These are phyloP conservation scores for Tympanopsis confertula DNA, from an alignment of 2,329 filamentous ascomycete species.

Conservation along the genomic window DNA sequence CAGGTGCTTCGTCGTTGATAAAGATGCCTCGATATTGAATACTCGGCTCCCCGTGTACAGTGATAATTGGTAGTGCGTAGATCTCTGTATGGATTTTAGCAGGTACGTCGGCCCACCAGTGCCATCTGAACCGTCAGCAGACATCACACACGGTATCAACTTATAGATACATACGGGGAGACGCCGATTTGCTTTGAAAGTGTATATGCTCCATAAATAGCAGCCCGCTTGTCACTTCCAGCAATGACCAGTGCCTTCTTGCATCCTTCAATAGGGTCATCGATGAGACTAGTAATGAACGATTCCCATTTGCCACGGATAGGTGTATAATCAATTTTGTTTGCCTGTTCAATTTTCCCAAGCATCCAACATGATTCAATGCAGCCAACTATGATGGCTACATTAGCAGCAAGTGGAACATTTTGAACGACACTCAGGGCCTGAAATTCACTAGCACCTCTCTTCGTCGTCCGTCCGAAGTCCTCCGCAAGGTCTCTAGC, in stretches of 20 bases:
- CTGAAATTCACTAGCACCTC: background rate
- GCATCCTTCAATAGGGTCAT: conserved; percentile 42
- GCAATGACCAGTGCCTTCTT: conserved; percentile 52
- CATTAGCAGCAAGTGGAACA: background rate
- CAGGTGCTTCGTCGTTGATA: conserved; percentile 60
- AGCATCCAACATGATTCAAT: background rate
- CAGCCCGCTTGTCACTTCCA: conserved; percentile 53
- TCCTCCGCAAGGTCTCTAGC: background rate
- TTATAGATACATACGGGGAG: conserved; percentile 31
- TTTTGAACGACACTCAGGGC: background rate
- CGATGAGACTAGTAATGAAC: conserved; percentile 47
- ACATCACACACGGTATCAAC: background rate
- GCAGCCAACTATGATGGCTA: background rate
- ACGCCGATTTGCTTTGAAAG: conserved; percentile 65
- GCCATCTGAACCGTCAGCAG: conserved; percentile 28
- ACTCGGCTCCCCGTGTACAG: conserved; percentile 44
- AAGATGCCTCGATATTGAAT: conserved; percentile 62
- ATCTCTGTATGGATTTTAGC: conserved; percentile 36
- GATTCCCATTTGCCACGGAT: conserved; percentile 60
- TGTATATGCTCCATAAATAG: conserved; percentile 62
- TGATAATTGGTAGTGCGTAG: conserved; percentile 39
- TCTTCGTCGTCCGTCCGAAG: background rate
- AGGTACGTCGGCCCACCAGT: conserved; percentile 56
- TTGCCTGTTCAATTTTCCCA: conserved; percentile 12
- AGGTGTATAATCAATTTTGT: conserved; percentile 42